Percentiles rank a stretch among this genome's conserved stretches.
phyloP scores from a whole-genome alignment of 2,329 filamentous ascomycete genomes.

The Aspergillus pseudotamarii region DNA sequence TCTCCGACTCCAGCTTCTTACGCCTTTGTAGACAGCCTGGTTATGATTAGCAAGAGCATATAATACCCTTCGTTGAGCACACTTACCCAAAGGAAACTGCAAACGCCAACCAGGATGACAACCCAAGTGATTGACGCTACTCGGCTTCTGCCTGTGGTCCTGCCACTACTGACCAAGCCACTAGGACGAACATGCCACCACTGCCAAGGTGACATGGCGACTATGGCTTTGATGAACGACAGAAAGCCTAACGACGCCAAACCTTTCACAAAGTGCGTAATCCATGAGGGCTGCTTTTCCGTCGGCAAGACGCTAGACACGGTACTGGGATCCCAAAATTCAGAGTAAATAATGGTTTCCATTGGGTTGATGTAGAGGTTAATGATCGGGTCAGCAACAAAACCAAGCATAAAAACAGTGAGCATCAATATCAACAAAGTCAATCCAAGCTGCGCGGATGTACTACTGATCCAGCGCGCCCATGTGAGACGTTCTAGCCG shows the following conservation, averaged over 20 bases:
- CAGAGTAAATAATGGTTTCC: conserved; percentile 59
- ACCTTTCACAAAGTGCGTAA: conserved; percentile 84
- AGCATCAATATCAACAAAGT: conserved; percentile 72
- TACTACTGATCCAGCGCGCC: conserved; percentile 70
- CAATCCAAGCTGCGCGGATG: conserved; percentile 67
- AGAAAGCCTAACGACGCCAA: conserved; percentile 86
- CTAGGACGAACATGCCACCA: conserved; percentile 73
- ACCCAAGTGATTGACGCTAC: conserved; percentile 78
- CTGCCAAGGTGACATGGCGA: conserved; percentile 73
- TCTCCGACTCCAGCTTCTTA: conserved; percentile 71
- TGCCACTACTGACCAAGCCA: conserved; percentile 57
- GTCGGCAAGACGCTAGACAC: conserved; percentile 37
- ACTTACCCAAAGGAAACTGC: conserved; percentile 76
- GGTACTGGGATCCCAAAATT: conserved; percentile 41
- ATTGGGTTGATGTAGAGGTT: conserved; percentile 82
- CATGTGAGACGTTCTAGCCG: conserved; percentile 75
- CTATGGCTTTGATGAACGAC: conserved; percentile 78
- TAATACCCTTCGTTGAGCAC: not conserved
- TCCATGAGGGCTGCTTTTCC: conserved; percentile 67
- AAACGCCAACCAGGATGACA: conserved; percentile 76
- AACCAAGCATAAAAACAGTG: conserved; percentile 81
- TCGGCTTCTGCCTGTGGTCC: conserved; percentile 71
- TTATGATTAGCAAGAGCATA: conserved; percentile 24
- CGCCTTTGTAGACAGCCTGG: conserved; percentile 78
- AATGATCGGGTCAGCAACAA: conserved; percentile 89